phyloP scores from a whole-genome alignment of 192 early-diverging fungal genomes.

The Glomus cerebriforme region DNA sequence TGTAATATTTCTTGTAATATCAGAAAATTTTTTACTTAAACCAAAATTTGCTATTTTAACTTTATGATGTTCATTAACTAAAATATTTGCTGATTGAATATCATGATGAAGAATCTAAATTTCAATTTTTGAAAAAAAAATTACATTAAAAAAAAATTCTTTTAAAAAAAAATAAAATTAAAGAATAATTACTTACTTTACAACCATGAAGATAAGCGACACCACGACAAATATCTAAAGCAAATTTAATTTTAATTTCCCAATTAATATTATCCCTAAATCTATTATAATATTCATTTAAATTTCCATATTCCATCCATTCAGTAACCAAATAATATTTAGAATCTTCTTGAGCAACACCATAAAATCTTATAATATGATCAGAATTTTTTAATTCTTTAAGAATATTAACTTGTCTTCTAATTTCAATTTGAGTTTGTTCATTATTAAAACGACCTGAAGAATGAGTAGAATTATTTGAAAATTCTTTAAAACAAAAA shows the following conservation, averaged over 20 bases:
- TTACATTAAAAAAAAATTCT: background rate
- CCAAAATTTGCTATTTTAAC: conserved; percentile 23
- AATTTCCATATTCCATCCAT: conserved; percentile 41
- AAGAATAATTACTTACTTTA: background rate
- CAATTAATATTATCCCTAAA: background rate
- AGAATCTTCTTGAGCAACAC: conserved; percentile 15
- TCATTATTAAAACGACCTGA: too few species aligned
- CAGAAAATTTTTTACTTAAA: background rate
- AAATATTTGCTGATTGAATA: conserved; percentile 8
- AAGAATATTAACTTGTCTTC: conserved; percentile 1
- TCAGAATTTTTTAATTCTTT: conserved; percentile 22
- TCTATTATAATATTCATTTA: conserved; percentile 41
- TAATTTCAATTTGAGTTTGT: background rate
- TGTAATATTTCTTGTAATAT: conserved; percentile 8
- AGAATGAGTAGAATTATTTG: background rate
- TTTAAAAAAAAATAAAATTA: background rate
- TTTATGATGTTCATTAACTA: background rate
- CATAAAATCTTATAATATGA: conserved; percentile 18
- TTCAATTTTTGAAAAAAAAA: too few species aligned
- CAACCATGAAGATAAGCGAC: conserved; percentile 39
- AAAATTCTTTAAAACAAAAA: background rate
- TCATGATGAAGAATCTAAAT: conserved; percentile 30
- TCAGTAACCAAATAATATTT: conserved; percentile 42
- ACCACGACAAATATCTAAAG: conserved; percentile 41
- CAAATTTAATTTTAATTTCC: conserved; percentile 38